Evolutionary conservation across 2,329 filamentous ascomycete species (phyloP), one percentile per base, ranked within the genome.

Genomic region (Massarina eburnea): DNA sequence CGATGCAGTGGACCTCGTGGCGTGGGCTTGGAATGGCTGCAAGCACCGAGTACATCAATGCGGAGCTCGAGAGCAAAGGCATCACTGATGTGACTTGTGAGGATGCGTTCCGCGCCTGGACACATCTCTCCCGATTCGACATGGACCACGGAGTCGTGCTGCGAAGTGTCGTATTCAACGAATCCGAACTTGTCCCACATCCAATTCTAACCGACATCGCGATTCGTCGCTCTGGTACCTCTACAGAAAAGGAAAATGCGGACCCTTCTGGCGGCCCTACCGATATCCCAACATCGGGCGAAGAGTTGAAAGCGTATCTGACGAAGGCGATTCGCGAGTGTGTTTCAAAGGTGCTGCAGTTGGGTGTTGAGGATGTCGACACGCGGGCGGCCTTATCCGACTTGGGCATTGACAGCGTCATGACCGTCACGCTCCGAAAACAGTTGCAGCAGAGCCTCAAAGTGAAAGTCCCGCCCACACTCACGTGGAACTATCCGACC

Each of bases 1-100:
- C 71, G 0, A 63, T 77, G 40, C 69, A 73, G 41, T 76, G 67
- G 67, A 75, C 71, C 2, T 57, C 54, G 2, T 76, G 74, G 74
- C 61, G 64, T 0, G 70, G 67, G 0, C 39, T 74, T 14, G 73
- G 73, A 4, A 64, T 77, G 61, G 70, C 64, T 0, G 58, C 59
- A 6, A 54, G 55, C 41, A 64, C 67, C 0, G 69, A 69, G 7
- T 72, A 72, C 48, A 56, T 77, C 18, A 57, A 59, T 17, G 62
- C 66, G 0, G 74, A 76, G 50, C 55, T 76, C 4, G 55, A 66
- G 19, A 61, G 51, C 42, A 72, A 70, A 48, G 73, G 73, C 3
- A 71, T 77, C 38, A 74, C 71, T 0, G 68, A 71, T 36, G 62
- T 77, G 32, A 71, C 63, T 0, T 50, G 55, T 6, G 63, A 72